These are phyloP conservation scores for Nothophoma quercina DNA, from an alignment of 2,329 filamentous ascomycete species.

Conservation along the genomic window DNA sequence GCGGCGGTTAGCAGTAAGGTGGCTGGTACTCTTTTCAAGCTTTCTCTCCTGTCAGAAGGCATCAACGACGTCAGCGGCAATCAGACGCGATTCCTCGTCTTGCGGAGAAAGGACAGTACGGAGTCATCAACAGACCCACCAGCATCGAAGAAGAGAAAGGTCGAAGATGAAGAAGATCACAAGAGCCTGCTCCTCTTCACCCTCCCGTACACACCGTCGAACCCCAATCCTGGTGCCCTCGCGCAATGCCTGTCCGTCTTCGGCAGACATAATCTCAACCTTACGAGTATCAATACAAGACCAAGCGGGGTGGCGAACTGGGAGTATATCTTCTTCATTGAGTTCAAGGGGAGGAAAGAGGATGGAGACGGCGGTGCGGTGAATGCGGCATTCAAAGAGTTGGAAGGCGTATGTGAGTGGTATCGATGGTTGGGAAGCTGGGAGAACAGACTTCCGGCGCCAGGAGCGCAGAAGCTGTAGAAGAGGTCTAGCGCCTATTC, in stretches of 20 bases:
- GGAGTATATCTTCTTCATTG: conserved; percentile 94
- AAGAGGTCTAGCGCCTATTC: background rate
- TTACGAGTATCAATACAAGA: conserved; percentile 89
- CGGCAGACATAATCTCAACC: conserved; percentile 73
- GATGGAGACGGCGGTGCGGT: conserved; percentile 67
- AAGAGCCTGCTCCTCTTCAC: conserved; percentile 86
- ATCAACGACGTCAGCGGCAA: conserved; percentile 81
- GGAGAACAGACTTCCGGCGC: conserved; percentile 35
- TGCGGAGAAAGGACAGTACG: conserved; percentile 51
- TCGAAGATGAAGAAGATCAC: conserved; percentile 20
- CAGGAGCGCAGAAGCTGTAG: background rate
- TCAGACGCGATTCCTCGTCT: conserved; percentile 78
- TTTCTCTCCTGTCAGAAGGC: conserved; percentile 72
- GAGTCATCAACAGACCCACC: background rate
- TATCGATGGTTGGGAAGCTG: conserved; percentile 77
- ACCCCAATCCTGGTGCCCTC: conserved; percentile 79
- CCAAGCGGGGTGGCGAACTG: conserved; percentile 79
- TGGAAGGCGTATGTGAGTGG: conserved; percentile 65
- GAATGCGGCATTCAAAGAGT: conserved; percentile 65
- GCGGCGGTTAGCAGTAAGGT: conserved; percentile 82
- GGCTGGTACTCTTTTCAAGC: conserved; percentile 71
- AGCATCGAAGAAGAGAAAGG: background rate
- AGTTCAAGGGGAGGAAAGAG: conserved; percentile 74
- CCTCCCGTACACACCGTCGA: conserved; percentile 78
- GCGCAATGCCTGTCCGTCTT: conserved; percentile 84